Evolutionary conservation across 148 eudicot genomes (phyloP).

Genomic region (Persicaria maculosa): DNA sequence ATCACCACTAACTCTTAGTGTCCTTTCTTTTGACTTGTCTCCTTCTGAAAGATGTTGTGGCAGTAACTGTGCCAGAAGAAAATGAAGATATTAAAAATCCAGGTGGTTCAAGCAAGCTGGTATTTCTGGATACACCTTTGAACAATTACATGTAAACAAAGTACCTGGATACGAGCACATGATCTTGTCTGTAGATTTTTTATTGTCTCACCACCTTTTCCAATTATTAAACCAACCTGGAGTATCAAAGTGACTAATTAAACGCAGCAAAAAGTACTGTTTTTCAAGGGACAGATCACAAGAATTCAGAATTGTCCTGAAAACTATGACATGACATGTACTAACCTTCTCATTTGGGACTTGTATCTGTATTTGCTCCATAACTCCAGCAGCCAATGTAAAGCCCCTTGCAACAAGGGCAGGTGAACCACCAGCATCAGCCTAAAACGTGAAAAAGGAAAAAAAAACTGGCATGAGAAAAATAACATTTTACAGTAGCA

Average conservation of each 20-base stretch:
- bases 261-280: background rate
- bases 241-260: background rate
- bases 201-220: conserved; percentile 91
- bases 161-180: conserved; percentile 98
- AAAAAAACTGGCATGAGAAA: background rate
- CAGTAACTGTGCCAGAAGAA: conserved; percentile 40
- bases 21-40: conserved; percentile 72
- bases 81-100: background rate
- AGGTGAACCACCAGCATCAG: conserved; percentile 99
- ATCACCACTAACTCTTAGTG: conserved; percentile 78
- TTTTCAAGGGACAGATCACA: background rate
- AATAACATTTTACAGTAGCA: background rate
- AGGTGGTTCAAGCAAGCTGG: background rate
- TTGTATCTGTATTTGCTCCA: conserved; percentile 73
- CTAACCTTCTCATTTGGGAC: conserved; percentile 88
- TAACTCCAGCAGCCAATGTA: conserved; percentile 53
- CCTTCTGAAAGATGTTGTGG: conserved; percentile 70
- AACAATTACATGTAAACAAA: background rate
- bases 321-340: background rate
- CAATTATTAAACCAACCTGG: conserved; percentile 93
- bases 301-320: background rate
- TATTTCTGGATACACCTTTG: background rate
- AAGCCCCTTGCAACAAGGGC: conserved; percentile 92
- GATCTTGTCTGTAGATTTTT: conserved; percentile 85
- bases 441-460: conserved; percentile 31